Evolutionary conservation across 352 stramenopile genomes (phyloP), one percentile per base, ranked within the genome.

Genomic region (Vaucheria bursata): DNA sequence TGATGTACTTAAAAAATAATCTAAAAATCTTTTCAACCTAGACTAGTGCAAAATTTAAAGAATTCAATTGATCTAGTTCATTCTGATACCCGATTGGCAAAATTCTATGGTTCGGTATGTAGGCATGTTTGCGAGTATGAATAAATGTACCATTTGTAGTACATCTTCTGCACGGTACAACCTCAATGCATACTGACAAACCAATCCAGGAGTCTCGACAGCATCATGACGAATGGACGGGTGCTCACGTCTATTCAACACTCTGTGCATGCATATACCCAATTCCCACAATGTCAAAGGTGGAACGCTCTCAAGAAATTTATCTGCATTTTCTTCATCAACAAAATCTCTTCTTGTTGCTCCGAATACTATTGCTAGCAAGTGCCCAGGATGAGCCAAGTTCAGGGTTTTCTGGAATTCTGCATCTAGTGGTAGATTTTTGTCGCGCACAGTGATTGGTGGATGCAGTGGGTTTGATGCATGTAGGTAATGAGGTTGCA

Each of bases 171-270:
- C n/a, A n/a, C n/a, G n/a, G n/a, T n/a, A n/a, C n/a, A 68, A 34
- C 53, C 53, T 31, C 8, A 34, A 68, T 34, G 53, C 53, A 68
- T 37, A 68, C 53, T 68, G 53, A 34, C 53, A 68, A 31, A 68
- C 53, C 2, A 68, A 34, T 2, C 53, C 53, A 2, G 53, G 53
- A 2, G 53, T 68, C 31, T 37, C 37, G 53, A 37, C 53, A 7
- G 53, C 53, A 31, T 68, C 2, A 7, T 31, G 2, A 2, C 2
- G 34, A 34, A 68, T 68, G 53, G 31, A 37, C 2, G 53, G 53
- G 53, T 68, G 53, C 53, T 68, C 53, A 31, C 2, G 6, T 31
- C 53, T 31, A 31, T 68, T 31, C 53, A 68, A 37, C 2, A 68
- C 53, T 31, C 53, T 31, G 31, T 34, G 8, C 53, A 68, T 68